Evolutionary conservation across 2,329 filamentous ascomycete species (phyloP).

Genomic region (Fonsecaea nubica): DNA sequence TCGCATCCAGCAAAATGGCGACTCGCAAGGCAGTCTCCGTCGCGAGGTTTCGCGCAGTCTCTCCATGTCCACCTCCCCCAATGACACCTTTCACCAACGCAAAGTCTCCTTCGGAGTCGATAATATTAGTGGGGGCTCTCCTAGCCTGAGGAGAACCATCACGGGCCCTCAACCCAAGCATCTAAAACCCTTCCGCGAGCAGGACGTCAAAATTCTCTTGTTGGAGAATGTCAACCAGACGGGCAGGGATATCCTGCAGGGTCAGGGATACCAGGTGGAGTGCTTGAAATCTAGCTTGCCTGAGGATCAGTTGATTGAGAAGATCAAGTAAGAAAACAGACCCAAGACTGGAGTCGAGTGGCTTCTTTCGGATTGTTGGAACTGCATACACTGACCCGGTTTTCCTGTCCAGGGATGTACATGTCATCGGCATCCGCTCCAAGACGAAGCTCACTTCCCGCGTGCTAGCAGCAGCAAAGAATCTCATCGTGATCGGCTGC

Average conservation of each 20-base stretch:
- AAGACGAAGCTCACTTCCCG: slow-evolving; percentile 92
- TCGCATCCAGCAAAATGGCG: slow-evolving; percentile 34
- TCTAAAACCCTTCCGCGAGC: slow-evolving; percentile 92
- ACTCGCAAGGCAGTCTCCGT: slow-evolving; percentile 29
- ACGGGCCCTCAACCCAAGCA: slow-evolving; percentile 67
- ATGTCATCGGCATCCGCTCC: slow-evolving; percentile 96
- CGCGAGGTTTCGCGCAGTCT: slow-evolving; percentile 64
- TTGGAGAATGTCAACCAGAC: slow-evolving; percentile 96
- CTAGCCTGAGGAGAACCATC: slow-evolving; percentile 51
- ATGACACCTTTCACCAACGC: slow-evolving; percentile 67
- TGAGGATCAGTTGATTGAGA: slow-evolving; percentile 93
- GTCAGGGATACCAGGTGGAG: slow-evolving; percentile 96
- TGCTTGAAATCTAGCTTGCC: slow-evolving; percentile 84
- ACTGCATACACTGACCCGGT: neutral
- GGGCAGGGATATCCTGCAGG: slow-evolving; percentile 78
- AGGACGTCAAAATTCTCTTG: slow-evolving; percentile 94
- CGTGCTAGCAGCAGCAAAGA: slow-evolving; percentile 87
- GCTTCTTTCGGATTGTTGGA: neutral
- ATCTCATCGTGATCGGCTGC: slow-evolving; percentile 93
- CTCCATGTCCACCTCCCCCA: slow-evolving; percentile 76
- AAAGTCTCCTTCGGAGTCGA: slow-evolving; percentile 44
- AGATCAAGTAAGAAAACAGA: slow-evolving; percentile 72
- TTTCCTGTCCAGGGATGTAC: slow-evolving; percentile 71
- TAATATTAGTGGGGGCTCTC: slow-evolving; percentile 50
- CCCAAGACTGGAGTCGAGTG: neutral